Evolutionary conservation across 306 rosid species (phyloP).

Genomic region (Prunus salicina): DNA sequence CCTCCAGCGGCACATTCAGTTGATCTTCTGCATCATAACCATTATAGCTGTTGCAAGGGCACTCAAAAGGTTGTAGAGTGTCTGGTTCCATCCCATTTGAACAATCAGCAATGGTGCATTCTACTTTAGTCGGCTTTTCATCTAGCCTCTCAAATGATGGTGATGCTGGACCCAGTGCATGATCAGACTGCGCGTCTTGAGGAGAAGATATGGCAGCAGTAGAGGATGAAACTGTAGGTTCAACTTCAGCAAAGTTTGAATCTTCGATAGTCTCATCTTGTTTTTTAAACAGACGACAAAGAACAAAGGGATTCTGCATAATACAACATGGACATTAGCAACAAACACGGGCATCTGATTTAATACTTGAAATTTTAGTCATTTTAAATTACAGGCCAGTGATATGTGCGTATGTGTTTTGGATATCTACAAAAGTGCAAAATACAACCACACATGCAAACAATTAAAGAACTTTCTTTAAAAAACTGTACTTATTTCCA

Average conservation of each 20-base stretch:
- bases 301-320: conserved; percentile 74
- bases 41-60: conserved; percentile 30
- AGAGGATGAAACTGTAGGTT: conserved; percentile 45
- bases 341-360: background rate
- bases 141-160: conserved; percentile 40
- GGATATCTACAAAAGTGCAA: background rate
- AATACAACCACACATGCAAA: background rate
- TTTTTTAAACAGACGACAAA: conserved; percentile 84
- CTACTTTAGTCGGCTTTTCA: conserved; percentile 25
- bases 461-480: background rate
- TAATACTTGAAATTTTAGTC: background rate
- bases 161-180: conserved; percentile 38
- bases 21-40: conserved; percentile 30
- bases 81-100: conserved; percentile 50
- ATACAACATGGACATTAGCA: background rate
- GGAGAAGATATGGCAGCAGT: conserved; percentile 43
- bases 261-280: conserved; percentile 63
- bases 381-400: background rate
- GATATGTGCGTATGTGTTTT: background rate
- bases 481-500: background rate
- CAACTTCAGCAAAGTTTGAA: conserved; percentile 52
- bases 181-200: conserved; percentile 49
- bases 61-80: conserved; percentile 30
- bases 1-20: conserved; percentile 21
- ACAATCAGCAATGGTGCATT: conserved; percentile 19